Conservation (phyloP, 805 yeast genomes). For the Schizosaccharomyces octosporus region DNA sequence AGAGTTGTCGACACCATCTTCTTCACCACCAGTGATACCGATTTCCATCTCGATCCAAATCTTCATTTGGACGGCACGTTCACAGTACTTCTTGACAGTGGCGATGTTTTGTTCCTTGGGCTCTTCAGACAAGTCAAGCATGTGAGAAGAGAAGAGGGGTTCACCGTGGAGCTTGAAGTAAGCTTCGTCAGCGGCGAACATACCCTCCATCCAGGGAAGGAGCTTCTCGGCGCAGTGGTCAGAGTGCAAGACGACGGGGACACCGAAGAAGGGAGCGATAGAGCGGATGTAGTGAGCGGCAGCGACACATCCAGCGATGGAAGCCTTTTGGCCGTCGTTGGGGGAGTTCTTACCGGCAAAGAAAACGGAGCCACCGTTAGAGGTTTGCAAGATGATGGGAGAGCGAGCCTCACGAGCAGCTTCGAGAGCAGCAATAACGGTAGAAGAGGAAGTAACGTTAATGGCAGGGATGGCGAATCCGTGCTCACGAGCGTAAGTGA, state of each 20-base stretch:
- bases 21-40: constrained; percentile 99
- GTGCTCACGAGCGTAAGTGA: constrained; percentile 78
- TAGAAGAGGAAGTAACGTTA: constrained; percentile 91
- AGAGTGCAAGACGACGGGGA: constrained; percentile 90
- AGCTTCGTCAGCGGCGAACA: constrained; percentile 89
- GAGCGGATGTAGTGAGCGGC: constrained; percentile 95
- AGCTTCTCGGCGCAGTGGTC: constrained; percentile 98
- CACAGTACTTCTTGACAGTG: constrained; percentile 82
- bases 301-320: constrained; percentile 84
- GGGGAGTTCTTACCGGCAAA: constrained; percentile 97
- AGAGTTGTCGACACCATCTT: constrained; percentile 98
- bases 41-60: constrained; percentile 99
- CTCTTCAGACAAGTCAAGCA: constrained; percentile 96
- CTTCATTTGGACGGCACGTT: constrained; percentile 74
- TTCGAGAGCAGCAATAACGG: constrained; percentile 88
- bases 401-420: constrained; percentile 87
- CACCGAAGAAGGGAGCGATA: constrained; percentile 85
- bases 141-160: constrained; percentile 95
- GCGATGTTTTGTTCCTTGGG: constrained; percentile 84
- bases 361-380: constrained; percentile 99
- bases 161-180: constrained; percentile 67
- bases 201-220: constrained; percentile 96
- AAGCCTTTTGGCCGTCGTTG: constrained; percentile 80
- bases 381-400: constrained; percentile 89
- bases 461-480: constrained; percentile 96